phyloP scores from a whole-genome alignment of 345 rosid species.

The Eucalyptus pauciflora region DNA sequence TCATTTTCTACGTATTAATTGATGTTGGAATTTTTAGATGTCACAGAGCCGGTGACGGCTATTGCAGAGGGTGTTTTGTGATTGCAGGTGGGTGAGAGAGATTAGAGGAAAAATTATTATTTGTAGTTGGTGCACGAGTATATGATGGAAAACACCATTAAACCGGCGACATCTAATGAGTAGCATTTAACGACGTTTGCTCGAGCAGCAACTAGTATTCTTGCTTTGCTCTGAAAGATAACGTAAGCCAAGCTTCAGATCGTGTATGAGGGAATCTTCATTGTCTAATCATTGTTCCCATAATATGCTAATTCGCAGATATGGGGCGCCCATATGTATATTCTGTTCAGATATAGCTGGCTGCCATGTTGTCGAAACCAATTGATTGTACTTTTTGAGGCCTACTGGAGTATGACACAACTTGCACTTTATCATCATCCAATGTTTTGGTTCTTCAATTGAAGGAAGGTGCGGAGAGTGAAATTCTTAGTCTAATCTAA shows the following conservation, averaged over 20 bases:
- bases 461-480: background rate
- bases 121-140: no score
- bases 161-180: no score
- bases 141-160: no score
- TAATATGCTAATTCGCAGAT: background rate
- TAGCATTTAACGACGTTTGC: no score
- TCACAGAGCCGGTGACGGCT: no score
- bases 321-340: background rate
- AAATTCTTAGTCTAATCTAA: background rate
- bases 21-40: no score
- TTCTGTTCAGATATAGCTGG: background rate
- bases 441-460: background rate
- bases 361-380: background rate
- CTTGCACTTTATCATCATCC: background rate
- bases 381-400: background rate
- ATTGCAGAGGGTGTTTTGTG: no score
- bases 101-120: no score
- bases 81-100: no score
- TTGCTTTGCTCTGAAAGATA: no score
- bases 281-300: background rate
- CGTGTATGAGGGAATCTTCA: background rate
- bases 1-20: no score
- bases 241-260: background rate
- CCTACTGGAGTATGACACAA: background rate
- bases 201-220: no score